Conservation (phyloP, 768 basidiomycete species). For the Trichaptum fuscoviolaceum region DNA sequence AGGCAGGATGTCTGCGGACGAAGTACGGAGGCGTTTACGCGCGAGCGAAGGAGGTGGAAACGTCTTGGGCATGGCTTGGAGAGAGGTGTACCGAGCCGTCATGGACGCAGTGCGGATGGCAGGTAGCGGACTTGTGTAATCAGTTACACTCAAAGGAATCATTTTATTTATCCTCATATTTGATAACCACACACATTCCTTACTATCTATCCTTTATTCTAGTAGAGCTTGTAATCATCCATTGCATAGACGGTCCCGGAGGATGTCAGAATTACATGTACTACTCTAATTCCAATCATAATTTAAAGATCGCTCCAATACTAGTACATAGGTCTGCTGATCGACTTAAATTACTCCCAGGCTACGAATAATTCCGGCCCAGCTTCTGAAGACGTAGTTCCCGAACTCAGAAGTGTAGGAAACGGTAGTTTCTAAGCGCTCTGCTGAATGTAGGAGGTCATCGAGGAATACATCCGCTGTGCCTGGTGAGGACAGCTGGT, state of each 20-base stretch:
- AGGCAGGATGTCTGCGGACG: slow-evolving; percentile 41
- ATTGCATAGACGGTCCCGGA: background rate
- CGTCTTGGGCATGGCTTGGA: slow-evolving; percentile 40
- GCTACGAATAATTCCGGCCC: slow-evolving; percentile 68
- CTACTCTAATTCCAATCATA: background rate
- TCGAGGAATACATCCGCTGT: slow-evolving; percentile 67
- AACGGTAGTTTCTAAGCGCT: slow-evolving; percentile 39
- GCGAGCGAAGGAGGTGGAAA: slow-evolving; percentile 33
- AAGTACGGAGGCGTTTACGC: slow-evolving; percentile 51
- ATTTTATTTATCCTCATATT: background rate
- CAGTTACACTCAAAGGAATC: background rate
- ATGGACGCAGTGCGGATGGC: slow-evolving; percentile 72
- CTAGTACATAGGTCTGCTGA: too few species aligned
- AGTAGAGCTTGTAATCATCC: background rate
- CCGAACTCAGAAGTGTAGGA: slow-evolving; percentile 52
- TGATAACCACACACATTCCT: background rate
- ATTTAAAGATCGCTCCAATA: background rate
- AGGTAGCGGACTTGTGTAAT: slow-evolving; percentile 66
- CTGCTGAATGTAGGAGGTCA: slow-evolving; percentile 48
- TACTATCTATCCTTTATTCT: background rate
- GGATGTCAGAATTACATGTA: background rate
- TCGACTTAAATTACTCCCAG: slow-evolving; percentile 42
- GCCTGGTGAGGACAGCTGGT: slow-evolving; percentile 72
- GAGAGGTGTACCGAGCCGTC: slow-evolving; percentile 46
- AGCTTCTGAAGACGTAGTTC: slow-evolving; percentile 60